Percentiles rank a stretch among this genome's conserved stretches.
Conservation (phyloP, 441 rosid species). For the Pelargonium citronellum region DNA sequence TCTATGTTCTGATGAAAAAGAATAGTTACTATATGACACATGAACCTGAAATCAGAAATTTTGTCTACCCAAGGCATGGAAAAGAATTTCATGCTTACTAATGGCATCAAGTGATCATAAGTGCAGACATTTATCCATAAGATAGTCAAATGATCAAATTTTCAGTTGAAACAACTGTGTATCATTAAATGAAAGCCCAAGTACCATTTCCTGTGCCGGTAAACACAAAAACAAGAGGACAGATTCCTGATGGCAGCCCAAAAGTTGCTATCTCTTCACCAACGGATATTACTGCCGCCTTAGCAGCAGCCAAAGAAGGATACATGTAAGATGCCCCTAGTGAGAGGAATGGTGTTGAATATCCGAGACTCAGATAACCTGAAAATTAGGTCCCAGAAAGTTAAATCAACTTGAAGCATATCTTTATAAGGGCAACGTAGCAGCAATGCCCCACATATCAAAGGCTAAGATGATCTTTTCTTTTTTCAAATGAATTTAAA, state of each 20-base stretch:
- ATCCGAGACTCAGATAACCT: slow-evolving; percentile 80
- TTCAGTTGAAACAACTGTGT: background rate
- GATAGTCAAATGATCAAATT: background rate
- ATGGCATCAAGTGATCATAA: no score
- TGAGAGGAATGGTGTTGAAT: slow-evolving; percentile 81
- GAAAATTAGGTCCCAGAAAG: slow-evolving; percentile 15
- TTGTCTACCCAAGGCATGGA: no score
- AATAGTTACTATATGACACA: no score
- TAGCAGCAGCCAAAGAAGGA: slow-evolving; percentile 82
- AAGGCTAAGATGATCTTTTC: no score
- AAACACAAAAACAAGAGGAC: slow-evolving; percentile 80
- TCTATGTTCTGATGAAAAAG: no score
- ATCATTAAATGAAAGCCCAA: background rate
- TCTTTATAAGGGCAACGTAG: background rate
- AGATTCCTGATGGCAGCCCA: slow-evolving; percentile 79
- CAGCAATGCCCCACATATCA: no score
- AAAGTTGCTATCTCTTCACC: slow-evolving; percentile 78
- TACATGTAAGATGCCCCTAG: slow-evolving; percentile 84
- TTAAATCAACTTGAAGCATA: background rate
- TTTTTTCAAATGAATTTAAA: background rate
- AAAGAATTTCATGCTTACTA: no score
- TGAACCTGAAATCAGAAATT: no score
- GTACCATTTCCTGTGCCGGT: slow-evolving; percentile 87
- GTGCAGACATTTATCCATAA: no score
- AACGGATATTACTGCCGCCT: slow-evolving; percentile 77